Conservation (phyloP, 805 yeast genomes). For the Millerozyma acaciae region DNA sequence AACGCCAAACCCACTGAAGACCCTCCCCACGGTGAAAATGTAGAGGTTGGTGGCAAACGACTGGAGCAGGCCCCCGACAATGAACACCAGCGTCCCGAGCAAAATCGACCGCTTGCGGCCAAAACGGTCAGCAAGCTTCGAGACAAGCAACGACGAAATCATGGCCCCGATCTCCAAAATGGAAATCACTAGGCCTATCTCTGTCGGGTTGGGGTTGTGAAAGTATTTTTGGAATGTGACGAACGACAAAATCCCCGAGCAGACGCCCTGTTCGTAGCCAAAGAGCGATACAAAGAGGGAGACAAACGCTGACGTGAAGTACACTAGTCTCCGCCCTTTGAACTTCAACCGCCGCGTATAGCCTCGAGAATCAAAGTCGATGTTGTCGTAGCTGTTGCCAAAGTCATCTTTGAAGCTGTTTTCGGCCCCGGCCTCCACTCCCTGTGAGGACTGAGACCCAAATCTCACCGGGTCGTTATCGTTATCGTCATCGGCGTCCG, state of each 20-base stretch:
- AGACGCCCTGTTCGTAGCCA: conserved; percentile 67
- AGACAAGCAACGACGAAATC: conserved; percentile 72
- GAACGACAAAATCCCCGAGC: conserved; percentile 81
- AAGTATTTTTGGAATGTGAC: conserved; percentile 66
- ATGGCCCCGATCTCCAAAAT: conserved; percentile 86
- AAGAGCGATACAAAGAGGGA: conserved; percentile 40
- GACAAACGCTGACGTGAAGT: conserved; percentile 43
- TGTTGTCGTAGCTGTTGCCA: conserved; percentile 33
- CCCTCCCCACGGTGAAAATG: conserved; percentile 67
- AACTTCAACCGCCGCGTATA: conserved; percentile 30
- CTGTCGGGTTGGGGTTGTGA: conserved; percentile 66
- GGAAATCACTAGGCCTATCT: conserved; percentile 83
- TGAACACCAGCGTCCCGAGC: conserved; percentile 73
- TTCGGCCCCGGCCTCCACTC: conserved; percentile 7
- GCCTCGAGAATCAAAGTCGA: conserved; percentile 32
- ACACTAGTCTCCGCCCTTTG: conserved; percentile 38
- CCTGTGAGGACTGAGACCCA: conserved; percentile 4
- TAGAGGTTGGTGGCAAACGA: conserved; percentile 52
- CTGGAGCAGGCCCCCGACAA: conserved; percentile 75
- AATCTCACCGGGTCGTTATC: conserved; percentile 13
- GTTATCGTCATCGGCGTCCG: conserved; percentile 11
- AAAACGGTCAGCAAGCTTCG: conserved; percentile 69
- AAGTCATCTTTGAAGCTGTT: conserved; percentile 22
- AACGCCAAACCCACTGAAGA: conserved; percentile 81
- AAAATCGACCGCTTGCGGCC: conserved; percentile 80